phyloP scores from a whole-genome alignment of 345 rosid species.

The Dimocarpus longan region DNA sequence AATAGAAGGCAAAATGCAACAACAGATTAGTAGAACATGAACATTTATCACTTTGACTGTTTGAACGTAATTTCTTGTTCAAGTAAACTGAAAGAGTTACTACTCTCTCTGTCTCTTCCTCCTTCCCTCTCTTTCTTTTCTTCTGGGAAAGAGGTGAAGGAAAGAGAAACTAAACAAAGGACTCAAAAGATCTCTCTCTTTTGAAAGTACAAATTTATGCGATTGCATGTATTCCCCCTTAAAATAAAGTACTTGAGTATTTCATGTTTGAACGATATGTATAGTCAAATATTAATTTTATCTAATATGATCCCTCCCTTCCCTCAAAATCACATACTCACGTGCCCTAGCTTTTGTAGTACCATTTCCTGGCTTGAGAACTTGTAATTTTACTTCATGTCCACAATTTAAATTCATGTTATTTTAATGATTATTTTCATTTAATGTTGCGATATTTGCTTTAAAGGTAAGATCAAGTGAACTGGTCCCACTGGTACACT shows the following conservation, averaged over 20 bases:
- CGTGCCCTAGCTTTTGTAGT: not conserved
- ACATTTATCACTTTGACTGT: not conserved
- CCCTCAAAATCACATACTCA: not conserved
- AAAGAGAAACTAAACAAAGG: not conserved
- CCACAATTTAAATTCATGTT: not conserved
- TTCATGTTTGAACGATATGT: not conserved
- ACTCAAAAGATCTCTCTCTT: not conserved
- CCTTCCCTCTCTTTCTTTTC: too few relatives aligned
- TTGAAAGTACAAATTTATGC: not conserved
- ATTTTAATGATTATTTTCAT: not conserved
- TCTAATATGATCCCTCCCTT: too few relatives aligned
- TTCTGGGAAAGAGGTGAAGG: too few relatives aligned
- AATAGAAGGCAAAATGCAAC: not conserved
- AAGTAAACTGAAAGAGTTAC: not conserved
- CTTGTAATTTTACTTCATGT: not conserved
- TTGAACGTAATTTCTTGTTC: not conserved
- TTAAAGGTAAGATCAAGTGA: not conserved
- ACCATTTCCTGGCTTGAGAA: not conserved
- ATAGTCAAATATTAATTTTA: too few relatives aligned
- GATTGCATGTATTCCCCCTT: not conserved
- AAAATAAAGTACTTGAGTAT: not conserved
- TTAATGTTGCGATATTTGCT: not conserved
- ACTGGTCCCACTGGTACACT: not conserved
- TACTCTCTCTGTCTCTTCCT: too few relatives aligned
- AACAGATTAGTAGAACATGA: not conserved